These are phyloP conservation scores for Brassica juncea DNA, from an alignment of 345 rosid species.

Conservation along the genomic window DNA sequence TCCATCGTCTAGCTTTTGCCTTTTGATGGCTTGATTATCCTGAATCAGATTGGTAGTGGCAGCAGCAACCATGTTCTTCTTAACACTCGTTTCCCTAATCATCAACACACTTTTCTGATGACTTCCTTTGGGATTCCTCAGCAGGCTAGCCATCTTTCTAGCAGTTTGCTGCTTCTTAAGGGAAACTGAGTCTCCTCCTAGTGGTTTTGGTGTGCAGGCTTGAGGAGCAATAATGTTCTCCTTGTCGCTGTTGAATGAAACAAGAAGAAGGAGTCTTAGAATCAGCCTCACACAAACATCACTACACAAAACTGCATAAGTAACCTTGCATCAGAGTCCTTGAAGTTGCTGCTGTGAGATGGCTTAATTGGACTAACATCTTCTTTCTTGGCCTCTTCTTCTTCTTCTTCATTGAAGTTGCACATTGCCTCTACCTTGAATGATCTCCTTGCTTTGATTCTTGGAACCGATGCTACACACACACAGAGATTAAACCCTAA, in stretches of 20 bases:
- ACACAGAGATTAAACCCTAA: slow-evolving; percentile 15
- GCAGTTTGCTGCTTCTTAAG: slow-evolving; percentile 70
- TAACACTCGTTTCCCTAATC: slow-evolving; percentile 46
- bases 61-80: slow-evolving; percentile 11
- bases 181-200: background rate
- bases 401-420: slow-evolving; percentile 64
- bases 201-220: slow-evolving; percentile 52
- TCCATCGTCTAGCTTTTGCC: slow-evolving; percentile 95
- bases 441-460: slow-evolving; percentile 76
- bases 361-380: background rate
- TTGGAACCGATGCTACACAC: slow-evolving; percentile 72
- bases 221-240: slow-evolving; percentile 42
- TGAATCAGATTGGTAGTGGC: slow-evolving; percentile 63
- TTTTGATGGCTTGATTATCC: slow-evolving; percentile 92
- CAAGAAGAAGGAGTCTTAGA: slow-evolving; percentile 18
- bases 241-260: slow-evolving; percentile 33
- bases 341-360: background rate
- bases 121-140: slow-evolving; percentile 53
- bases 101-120: slow-evolving; percentile 40
- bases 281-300: background rate
- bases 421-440: slow-evolving; percentile 68
- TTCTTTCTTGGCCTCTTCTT: slow-evolving; percentile 19
- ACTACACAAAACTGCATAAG: background rate
- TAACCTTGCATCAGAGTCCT: background rate
- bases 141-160: slow-evolving; percentile 55